These are phyloP conservation scores for Letharia lupina DNA, from an alignment of 495 filamentous ascomycete genomes.

Conservation along the genomic window DNA sequence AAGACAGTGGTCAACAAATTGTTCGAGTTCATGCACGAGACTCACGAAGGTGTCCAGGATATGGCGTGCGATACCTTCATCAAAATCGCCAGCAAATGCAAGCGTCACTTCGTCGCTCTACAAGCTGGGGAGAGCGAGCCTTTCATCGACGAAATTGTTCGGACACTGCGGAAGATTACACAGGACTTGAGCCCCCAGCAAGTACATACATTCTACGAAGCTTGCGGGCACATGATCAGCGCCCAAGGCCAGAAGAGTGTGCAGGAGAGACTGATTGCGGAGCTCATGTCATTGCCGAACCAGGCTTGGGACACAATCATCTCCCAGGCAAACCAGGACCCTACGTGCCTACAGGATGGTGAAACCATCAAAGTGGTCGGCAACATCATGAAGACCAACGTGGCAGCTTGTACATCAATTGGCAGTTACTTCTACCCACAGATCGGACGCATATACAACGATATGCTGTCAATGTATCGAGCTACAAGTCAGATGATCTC, in stretches of 20 bases:
- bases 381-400: constrained; percentile 99
- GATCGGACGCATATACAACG: constrained; percentile 92
- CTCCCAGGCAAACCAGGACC: constrained; percentile 67
- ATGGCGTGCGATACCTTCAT: constrained; percentile 99
- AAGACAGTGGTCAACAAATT: constrained; percentile 99
- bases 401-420: constrained; percentile 90
- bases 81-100: constrained; percentile 98
- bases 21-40: constrained; percentile 99
- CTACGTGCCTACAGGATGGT: constrained; percentile 72
- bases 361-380: constrained; percentile 97
- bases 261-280: constrained; percentile 83
- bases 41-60: constrained; percentile 98
- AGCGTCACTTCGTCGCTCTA: constrained; percentile 90
- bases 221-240: constrained; percentile 98
- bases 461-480: constrained; percentile 98
- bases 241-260: constrained; percentile 88
- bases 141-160: constrained; percentile 98
- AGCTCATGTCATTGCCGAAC: constrained; percentile 90
- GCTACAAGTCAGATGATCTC: constrained; percentile 95
- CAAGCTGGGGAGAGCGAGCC: constrained; percentile 91
- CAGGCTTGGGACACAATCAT: constrained; percentile 94
- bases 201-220: constrained; percentile 98
- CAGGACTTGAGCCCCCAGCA: constrained; percentile 91
- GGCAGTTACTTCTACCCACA: constrained; percentile 98
- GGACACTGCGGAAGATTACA: constrained; percentile 90